These are phyloP conservation scores for Helenozyma rhizophorensis DNA, from an alignment of 805 yeast species.

Conservation along the genomic window DNA sequence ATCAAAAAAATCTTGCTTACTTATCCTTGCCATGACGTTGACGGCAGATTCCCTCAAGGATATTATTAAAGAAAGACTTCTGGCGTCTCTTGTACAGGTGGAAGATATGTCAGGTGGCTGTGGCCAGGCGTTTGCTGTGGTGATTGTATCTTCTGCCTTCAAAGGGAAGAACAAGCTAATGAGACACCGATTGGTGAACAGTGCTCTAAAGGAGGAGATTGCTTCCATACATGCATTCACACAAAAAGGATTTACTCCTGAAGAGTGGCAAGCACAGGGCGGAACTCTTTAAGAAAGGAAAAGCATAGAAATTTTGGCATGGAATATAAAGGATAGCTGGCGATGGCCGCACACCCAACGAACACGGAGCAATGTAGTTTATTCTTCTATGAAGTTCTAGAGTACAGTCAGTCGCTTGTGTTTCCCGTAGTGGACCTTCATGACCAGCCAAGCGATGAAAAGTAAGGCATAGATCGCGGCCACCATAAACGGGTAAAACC, in stretches of 20 bases:
- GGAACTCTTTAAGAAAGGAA: conserved; percentile 18
- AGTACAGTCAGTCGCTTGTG: background rate
- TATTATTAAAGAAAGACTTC: conserved; percentile 51
- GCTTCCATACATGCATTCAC: conserved; percentile 91
- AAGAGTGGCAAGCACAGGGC: conserved; percentile 66
- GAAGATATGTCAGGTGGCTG: conserved; percentile 85
- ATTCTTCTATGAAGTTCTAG: no score
- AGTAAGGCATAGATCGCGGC: conserved; percentile 21
- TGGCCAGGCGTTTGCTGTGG: conserved; percentile 95
- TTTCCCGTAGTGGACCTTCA: background rate
- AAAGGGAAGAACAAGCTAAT: conserved; percentile 77
- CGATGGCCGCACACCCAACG: no score
- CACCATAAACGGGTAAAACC: conserved; percentile 28
- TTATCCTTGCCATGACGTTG: conserved; percentile 30
- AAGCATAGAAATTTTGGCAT: no score
- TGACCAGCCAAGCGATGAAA: conserved; percentile 21
- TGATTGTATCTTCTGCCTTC: conserved; percentile 71
- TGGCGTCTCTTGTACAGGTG: conserved; percentile 63
- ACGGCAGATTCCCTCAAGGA: conserved; percentile 41
- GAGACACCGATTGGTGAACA: conserved; percentile 84
- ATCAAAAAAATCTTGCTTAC: conserved; percentile 6
- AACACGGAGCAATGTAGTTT: no score
- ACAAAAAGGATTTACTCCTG: conserved; percentile 80
- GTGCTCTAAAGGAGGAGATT: conserved; percentile 76
- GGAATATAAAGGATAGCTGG: no score